A percentile compares a stretch with the other conserved stretches of the same genome.
phyloP scores from a whole-genome alignment of 2,329 filamentous ascomycete species.

The Coniochaeta sp. region DNA sequence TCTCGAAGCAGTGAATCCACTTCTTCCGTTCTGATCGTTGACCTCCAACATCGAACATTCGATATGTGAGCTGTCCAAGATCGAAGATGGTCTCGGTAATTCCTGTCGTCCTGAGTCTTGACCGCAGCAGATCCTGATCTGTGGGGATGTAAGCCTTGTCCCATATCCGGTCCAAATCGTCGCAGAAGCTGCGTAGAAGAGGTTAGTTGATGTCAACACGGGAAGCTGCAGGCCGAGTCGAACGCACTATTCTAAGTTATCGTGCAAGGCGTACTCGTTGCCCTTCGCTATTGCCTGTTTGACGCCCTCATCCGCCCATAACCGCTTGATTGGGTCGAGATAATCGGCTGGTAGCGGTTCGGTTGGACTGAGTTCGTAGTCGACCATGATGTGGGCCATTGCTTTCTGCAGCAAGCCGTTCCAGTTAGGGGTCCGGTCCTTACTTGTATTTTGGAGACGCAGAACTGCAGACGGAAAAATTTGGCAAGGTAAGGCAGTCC shows the following conservation, averaged over 20 bases:
- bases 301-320: constrained; percentile 81
- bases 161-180: constrained; percentile 69
- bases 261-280: constrained; percentile 93
- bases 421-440: constrained; percentile 5
- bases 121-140: constrained; percentile 90
- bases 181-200: constrained; percentile 61
- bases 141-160: constrained; percentile 74
- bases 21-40: constrained; percentile 92
- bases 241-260: constrained; percentile 87
- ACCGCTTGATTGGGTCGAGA: constrained; percentile 69
- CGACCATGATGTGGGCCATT: constrained; percentile 68
- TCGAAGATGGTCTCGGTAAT: constrained; percentile 96
- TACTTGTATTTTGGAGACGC: neutral
- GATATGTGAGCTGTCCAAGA: constrained; percentile 83
- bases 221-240: neutral
- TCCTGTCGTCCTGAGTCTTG: constrained; percentile 82
- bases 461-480: neutral
- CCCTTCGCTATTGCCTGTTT: constrained; percentile 85
- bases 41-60: constrained; percentile 93
- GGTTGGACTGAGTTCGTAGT: constrained; percentile 75
- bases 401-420: constrained; percentile 49
- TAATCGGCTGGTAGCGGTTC: constrained; percentile 74
- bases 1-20: constrained; percentile 96
- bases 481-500: neutral
- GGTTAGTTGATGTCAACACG: neutral